Evolutionary conservation across 345 rosid species (phyloP), one percentile per base, ranked within the genome.

Genomic region (Syzygium aqueum): DNA sequence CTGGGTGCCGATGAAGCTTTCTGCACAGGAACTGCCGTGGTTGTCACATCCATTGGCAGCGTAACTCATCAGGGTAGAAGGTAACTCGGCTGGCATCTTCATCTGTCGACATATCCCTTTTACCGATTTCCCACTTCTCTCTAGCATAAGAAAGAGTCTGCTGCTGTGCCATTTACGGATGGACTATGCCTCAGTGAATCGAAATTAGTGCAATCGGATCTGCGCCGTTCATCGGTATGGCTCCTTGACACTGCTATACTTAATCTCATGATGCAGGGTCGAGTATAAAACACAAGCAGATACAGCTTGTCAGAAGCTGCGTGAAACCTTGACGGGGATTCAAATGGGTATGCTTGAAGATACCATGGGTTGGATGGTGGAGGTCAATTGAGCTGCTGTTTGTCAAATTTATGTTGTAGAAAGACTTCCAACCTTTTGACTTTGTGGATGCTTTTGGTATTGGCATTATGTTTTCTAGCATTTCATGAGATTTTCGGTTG

Each of bases 341-440:
- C 95, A 95, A 88, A 92, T 85, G 46, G 95, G 96, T 84, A 50
- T 87, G n/a, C 73, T 92, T 84, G 92, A 91, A 84, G 95, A 94
- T 89, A 91, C 91, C n/a, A 92, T 88, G 89, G 91, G 91, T 49
- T 94, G 96, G 96, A 88, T 86, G 27, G 53, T 95, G 65, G 87
- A 85, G 85, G 89, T 93, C 51, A 87, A 89, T 57, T 94, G 86
- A 90, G 25, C 77, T 59, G 53, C 77, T 84, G 84, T 28, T 23
- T 15, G 30, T 63, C 53, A 33, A 30, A 25, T 0, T 25, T 57
- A 59, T 59, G 65, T 11, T 25, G 30, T n/a, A 57, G 65, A 57
- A 14, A 57, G 30, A 11, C 15, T 25, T 57, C 30, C 30, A 25
- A 25, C 61, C 25, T 27, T 56, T 59, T 11, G 65, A 27, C 15